Evolutionary conservation across 352 stramenopile genomes (phyloP), one percentile per base, ranked within the genome.

Genomic region (Blastocystis sp.): DNA sequence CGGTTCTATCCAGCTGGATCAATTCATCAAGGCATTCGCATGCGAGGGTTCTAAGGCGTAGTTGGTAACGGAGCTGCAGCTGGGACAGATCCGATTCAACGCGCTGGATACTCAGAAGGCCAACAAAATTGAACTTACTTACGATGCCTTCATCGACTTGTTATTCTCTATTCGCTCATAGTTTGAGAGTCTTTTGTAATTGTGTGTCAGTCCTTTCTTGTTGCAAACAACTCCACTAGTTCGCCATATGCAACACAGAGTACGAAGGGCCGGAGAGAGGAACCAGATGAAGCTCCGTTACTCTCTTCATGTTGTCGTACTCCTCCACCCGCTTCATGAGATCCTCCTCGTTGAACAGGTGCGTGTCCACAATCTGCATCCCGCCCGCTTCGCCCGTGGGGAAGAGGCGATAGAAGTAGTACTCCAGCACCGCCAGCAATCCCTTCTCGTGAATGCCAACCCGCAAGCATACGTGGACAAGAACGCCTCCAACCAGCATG

Each of bases 21-120:
- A 79, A n/a, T 79, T 79, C 14, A 79, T 79, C 60, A 79, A 79
- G 40, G 69, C 62, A 23, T 5, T 14, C 28, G 2, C 62, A 19
- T 1, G 1, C 5, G 4, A 3, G 17, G 11, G 3, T 7, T 41
- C 10, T 79, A 2, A 79, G 4, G 38, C 21, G 2, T 61, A 79
- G 69, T 43, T 79, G 5, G 69, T 79, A n/a, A 79, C 69, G 3
- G 69, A 79, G 41, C 17, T 79, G 4, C 69, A 79, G 45, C 43
- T 79, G 21, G 69, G 69, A n/a, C 69, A 79, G 43, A 79, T 79
- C 62, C 69, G 69, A 9, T 79, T 79, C 60, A 79, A 79, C 23
- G 69, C 69, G 2, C 48, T 79, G 2, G 69, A 79, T 61, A 79
- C 69, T 17, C 69, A 79, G 21, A 79, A 79, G 69, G 43, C 41